Base-by-base conservation (phyloP, 139 green algal genomes). In the Medakamo hakoo region DNA sequence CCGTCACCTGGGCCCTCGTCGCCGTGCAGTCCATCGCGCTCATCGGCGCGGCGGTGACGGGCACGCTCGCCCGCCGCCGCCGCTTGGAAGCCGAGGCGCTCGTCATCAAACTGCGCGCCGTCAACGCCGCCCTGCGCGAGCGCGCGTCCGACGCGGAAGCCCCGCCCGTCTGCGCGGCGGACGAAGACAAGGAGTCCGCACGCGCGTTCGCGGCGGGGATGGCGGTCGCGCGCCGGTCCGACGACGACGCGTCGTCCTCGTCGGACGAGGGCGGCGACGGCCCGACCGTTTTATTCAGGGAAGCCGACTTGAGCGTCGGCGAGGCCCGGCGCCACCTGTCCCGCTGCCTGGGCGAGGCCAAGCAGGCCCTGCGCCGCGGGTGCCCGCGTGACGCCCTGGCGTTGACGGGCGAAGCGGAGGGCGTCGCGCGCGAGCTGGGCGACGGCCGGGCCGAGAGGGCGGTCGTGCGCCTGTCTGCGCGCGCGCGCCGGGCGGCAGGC, bases 101-200 rank as follows among this genome's bases (percentile, higher is more conserved):
- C 3, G 79, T 76, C 49, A 29, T 32, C 25, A 76, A 77, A 60
- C 68, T 80, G 30, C 65, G 74, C 27, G 62, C 69, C 2, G 80
- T 80, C 60, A 80, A 80, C 27, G 31, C 48, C 0, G 67, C 80
- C 58, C 74, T 80, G 30, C 60, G 73, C 20, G 55, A 49, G 27
- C 60, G 67, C 26, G 29, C 52, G 23, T 24, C 57, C 28, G 58
- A 40, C 3, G 63, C 69, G 56, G 71, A 59, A 40, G 48, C 21
- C 2, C 4, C 21, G 9, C 18, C 3, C 23, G 62, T 19, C 14
- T 52, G 21, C 23, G 28, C 55, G 31, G 61, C 55, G 26, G 61
- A 58, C 27, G 56, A 63, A 24, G 26, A 52, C 16, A 49, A 55
- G 59, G 60, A 63, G 59, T 27, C 40, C 31, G 60, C 52, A 30